phyloP scores from a whole-genome alignment of 768 basidiomycete species.

The Rhodotorula babjevae region DNA sequence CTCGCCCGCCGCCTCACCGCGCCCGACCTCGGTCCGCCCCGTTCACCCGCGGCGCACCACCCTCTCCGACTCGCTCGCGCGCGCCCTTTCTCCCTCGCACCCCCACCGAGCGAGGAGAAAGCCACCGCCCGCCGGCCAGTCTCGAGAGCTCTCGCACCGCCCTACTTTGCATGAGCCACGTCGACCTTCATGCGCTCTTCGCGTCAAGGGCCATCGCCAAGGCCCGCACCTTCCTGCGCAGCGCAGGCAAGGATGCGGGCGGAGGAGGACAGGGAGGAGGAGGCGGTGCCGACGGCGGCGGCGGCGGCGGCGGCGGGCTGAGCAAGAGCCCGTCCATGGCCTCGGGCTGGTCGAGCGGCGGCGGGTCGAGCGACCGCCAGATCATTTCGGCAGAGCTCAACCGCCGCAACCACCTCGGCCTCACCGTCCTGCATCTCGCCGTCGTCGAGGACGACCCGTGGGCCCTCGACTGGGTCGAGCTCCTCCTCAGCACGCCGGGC shows the following conservation, averaged over 20 bases:
- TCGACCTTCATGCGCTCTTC: conserved; percentile 36
- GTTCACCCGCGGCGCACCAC: no score
- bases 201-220: conserved; percentile 34
- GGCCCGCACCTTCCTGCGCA: conserved; percentile 23
- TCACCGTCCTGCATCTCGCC: conserved; percentile 76
- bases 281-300: neutral
- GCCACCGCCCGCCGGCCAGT: neutral
- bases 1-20: neutral
- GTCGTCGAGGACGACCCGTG: conserved; percentile 60
- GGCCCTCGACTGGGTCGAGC: conserved; percentile 70
- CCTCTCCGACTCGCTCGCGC: neutral
- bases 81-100: no score
- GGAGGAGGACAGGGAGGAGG: conserved; percentile 1
- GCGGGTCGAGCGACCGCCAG: conserved; percentile 4
- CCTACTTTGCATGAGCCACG: conserved; percentile 10
- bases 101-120: neutral
- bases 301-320: neutral
- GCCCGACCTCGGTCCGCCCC: neutral
- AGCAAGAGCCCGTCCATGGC: neutral
- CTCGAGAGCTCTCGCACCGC: neutral
- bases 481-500: conserved; percentile 67
- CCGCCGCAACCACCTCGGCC: conserved; percentile 64
- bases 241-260: neutral
- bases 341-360: neutral
- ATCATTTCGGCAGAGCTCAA: conserved; percentile 58